Base-by-base conservation (phyloP, 2,329 filamentous ascomycete species). In the Cryphonectria radicalis region DNA sequence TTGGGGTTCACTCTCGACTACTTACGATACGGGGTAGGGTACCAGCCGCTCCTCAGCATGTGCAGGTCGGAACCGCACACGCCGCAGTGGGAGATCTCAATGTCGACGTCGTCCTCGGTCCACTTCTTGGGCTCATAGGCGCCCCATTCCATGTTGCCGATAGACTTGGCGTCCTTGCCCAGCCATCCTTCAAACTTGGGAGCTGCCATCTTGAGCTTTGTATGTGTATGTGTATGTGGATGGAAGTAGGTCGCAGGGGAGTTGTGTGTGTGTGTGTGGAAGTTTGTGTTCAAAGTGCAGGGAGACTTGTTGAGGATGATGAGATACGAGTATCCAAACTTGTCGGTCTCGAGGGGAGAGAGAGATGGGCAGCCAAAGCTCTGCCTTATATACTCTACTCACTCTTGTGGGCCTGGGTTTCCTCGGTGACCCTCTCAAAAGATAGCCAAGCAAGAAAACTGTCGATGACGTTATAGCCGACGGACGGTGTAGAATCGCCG, bases 101-200 rank as follows among this genome's bases (percentile, higher is more conserved):
- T 88, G 75, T 91, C 89, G 66, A 91, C 79, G 73, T 90, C 87
- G 35, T 84, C 86, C 76, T 90, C 88, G 32, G 88, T 85, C 85
- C 88, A 90, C 40, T 81, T 79, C 81, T 90, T 90, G 42, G 87
- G 87, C 77, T 88, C 82, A 67, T 84, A 90, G 65, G 85, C 77
- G 28, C 80, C 80, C 84, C 84, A 86, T 64, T 83, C 79, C 84
- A 86, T 86, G 68, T 85, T 84, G 70, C 84, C 84, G 69, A 75
- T 78, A 22, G 82, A 76, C 5, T 80, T 78, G 13, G 79, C 75
- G 66, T 77, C 76, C 70, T 81, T 78, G 72, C 83, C 83, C 43
- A 84, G 71, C 83, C 83, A 85, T 50, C 83, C 83, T 74, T 85
- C 78, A 74, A 85, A 85, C 76, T 81, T 81, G 73, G 79, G 79